Conservation (phyloP, 192 early-diverging fungal species). For the Diversispora eburnea region DNA sequence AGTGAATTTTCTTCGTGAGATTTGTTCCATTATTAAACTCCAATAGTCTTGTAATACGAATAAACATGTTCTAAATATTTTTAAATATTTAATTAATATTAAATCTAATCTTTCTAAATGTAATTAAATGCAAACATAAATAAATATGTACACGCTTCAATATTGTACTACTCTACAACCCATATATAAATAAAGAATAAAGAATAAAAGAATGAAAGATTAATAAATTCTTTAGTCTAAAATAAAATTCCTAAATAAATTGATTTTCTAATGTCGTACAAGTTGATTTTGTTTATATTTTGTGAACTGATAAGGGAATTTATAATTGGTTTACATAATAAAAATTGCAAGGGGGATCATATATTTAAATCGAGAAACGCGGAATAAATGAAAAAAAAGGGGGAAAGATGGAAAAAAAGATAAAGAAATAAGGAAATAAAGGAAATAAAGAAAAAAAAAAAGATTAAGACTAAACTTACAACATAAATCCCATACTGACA, state of each 20-base stretch:
- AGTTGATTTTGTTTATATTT: too few relatives aligned
- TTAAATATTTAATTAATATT: not conserved
- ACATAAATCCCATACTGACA: not conserved
- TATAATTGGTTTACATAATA: too few relatives aligned
- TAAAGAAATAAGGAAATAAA: not conserved
- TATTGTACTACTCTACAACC: too few relatives aligned
- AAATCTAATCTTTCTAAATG: not conserved
- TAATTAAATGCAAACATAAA: not conserved
- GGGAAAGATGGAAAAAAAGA: not conserved
- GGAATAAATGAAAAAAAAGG: too few relatives aligned
- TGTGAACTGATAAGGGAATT: too few relatives aligned
- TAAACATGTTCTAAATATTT: not conserved
- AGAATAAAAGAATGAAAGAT: too few relatives aligned
- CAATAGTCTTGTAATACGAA: not conserved
- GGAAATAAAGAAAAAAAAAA: not conserved
- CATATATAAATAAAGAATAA: too few relatives aligned
- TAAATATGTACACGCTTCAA: not conserved
- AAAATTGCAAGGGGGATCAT: too few relatives aligned
- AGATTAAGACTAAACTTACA: not conserved
- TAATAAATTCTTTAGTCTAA: too few relatives aligned
- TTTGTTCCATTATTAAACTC: slow-evolving; percentile 9
- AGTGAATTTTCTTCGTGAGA: not conserved
- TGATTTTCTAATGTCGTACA: too few relatives aligned
- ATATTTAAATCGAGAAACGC: too few relatives aligned
- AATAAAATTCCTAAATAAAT: too few relatives aligned